Base-by-base conservation (phyloP, 306 rosid species). In the Cucumis cinereus region DNA sequence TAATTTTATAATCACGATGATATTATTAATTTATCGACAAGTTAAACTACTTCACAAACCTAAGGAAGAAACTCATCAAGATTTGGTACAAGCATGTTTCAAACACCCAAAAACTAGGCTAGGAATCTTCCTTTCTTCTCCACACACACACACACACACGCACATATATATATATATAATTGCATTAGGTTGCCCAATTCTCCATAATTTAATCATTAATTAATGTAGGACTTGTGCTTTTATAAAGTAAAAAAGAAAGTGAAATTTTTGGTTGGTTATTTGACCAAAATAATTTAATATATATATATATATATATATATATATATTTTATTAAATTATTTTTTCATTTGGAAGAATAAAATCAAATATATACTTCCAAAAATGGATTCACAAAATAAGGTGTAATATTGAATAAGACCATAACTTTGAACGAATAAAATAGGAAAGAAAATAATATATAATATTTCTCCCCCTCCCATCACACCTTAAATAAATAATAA, bases 281-380 rank as follows among this genome's bases (percentile, higher is more conserved):
- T 41, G 74, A 67, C 54, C 24, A 22, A 20, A 67, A 26, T 17
- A 23, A 66, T 38, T 19, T 38, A 10, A 0, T 69, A 22, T 12
- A 28, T 28, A 28, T 16, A 33, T 15, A 17, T 6, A 30, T 30
- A n/a, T 26, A 19, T 2, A n/a, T 43, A 20, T 12, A 15, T 30
- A 14, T 15, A 30, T 14, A 16, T 6, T 14, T 24, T 23, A 9
- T 57, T 23, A n/a, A n/a, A n/a, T 10, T 8, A 2, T 22, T 11
- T 57, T 58, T 58, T 58, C 28, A 55, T 55, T 61, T 66, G n/a
- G 11, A 67, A 67, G 23, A 33, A 24, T 60, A 10, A 45, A 45
- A 23, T 14, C 74, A 43, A 69, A 69, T 22, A 47, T 23, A 69
- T 43, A 69, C 74, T 69, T 43, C 74, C 74, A 69, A 69, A 69